These are phyloP conservation scores for Protomyces inundatus DNA, from an alignment of 1,139 yeast genomes.

Conservation along the genomic window DNA sequence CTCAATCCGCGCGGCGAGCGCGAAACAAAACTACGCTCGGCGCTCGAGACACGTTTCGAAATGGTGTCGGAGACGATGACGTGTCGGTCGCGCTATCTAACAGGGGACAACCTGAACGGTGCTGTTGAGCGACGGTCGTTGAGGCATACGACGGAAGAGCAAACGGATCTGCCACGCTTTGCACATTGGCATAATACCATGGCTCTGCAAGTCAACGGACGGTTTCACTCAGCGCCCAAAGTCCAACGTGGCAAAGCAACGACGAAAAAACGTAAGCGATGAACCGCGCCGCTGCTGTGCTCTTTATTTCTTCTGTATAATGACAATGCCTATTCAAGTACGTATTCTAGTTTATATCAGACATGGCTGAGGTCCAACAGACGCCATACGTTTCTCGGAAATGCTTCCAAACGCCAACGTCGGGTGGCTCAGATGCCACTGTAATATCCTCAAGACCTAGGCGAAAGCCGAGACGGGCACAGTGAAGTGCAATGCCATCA, in stretches of 20 bases:
- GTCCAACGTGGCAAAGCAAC: slow-evolving; percentile 1
- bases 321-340: background rate
- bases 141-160: background rate
- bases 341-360: background rate
- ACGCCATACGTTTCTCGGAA: background rate
- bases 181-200: slow-evolving; percentile 11
- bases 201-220: slow-evolving; percentile 3
- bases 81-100: slow-evolving; percentile 2
- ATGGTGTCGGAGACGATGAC: slow-evolving; percentile 14
- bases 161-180: slow-evolving; percentile 3
- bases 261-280: slow-evolving; percentile 3
- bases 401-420: slow-evolving; percentile 6
- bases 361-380: background rate
- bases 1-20: slow-evolving; percentile 71
- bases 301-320: background rate
- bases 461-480: slow-evolving; percentile 7
- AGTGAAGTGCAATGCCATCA: slow-evolving; percentile 24
- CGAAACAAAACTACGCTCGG: slow-evolving; percentile 64
- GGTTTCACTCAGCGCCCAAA: slow-evolving; percentile 2
- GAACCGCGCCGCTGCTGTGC: background rate
- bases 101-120: background rate
- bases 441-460: background rate
- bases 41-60: slow-evolving; percentile 40
- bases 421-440: slow-evolving; percentile 11
- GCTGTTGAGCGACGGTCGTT: slow-evolving; percentile 9